These are phyloP conservation scores for Diplocarpon mali DNA, from an alignment of 2,329 filamentous ascomycete species.

Conservation along the genomic window DNA sequence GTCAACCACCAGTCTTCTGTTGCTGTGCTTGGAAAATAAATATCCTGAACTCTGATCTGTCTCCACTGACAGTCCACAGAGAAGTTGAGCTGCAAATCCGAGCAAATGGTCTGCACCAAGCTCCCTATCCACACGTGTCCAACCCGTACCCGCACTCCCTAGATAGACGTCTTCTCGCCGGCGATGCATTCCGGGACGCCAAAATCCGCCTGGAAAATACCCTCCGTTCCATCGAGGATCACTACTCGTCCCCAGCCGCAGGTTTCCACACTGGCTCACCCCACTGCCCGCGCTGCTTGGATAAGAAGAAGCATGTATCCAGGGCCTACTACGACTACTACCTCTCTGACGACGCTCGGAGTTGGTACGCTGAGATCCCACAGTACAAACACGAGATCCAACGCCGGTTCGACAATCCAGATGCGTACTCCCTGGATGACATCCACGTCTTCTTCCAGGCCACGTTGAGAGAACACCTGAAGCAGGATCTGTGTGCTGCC, in stretches of 20 bases:
- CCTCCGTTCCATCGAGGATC: slow-evolving; percentile 15
- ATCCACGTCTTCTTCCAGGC: slow-evolving; percentile 17
- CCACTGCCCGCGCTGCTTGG: slow-evolving; percentile 18
- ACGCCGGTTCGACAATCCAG: slow-evolving; percentile 15
- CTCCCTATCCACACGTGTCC: neutral
- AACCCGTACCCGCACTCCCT: slow-evolving; percentile 17
- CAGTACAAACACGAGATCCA: slow-evolving; percentile 16
- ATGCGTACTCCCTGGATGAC: slow-evolving; percentile 13
- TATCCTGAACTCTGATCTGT: too few relatives aligned
- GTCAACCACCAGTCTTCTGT: neutral
- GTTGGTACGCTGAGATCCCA: slow-evolving; percentile 15
- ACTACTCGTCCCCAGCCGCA: slow-evolving; percentile 11
- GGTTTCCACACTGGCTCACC: slow-evolving; percentile 16
- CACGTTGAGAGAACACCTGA: slow-evolving; percentile 18
- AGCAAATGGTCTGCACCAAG: neutral
- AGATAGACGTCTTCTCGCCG: slow-evolving; percentile 17
- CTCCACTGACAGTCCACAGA: slow-evolving; percentile 6
- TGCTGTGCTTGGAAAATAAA: too few relatives aligned
- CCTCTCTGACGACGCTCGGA: slow-evolving; percentile 14
- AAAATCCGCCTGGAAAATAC: slow-evolving; percentile 13
- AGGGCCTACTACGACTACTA: slow-evolving; percentile 24
- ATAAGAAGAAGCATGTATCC: slow-evolving; percentile 16
- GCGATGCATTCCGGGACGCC: slow-evolving; percentile 17
- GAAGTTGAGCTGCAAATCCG: slow-evolving; percentile 14
- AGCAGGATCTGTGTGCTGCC: slow-evolving; percentile 15